Evolutionary conservation across 148 eudicot genomes (phyloP).

Genomic region (Heliosperma pusillum): DNA sequence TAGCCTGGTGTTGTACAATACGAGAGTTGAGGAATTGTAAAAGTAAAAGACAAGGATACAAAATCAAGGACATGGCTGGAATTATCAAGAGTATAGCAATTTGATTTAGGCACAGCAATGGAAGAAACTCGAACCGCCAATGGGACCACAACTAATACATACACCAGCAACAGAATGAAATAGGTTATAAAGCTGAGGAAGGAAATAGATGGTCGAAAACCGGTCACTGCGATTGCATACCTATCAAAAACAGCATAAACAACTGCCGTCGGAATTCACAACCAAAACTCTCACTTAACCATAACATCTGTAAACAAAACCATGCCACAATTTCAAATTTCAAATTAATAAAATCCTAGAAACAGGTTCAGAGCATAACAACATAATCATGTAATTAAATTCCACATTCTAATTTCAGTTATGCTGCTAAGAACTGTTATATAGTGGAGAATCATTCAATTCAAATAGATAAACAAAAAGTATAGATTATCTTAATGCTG

Average conservation of each 20-base stretch:
- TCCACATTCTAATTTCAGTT: background rate
- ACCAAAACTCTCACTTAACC: background rate
- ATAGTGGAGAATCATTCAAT: too few relatives aligned
- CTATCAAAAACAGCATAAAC: conserved; percentile 8
- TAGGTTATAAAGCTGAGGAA: background rate
- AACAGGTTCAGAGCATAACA: background rate
- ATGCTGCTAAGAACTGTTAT: too few relatives aligned
- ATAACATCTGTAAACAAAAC: conserved; percentile 21
- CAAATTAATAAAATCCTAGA: background rate
- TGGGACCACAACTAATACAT: conserved; percentile 41
- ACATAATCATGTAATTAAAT: background rate
- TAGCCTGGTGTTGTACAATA: background rate
- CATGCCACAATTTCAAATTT: background rate
- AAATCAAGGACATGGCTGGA: conserved; percentile 82
- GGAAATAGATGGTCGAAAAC: too few relatives aligned
- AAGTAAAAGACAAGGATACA: conserved; percentile 56
- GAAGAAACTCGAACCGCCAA: conserved; percentile 48
- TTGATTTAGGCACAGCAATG: conserved; percentile 60
- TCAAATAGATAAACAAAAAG: too few relatives aligned
- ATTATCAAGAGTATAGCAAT: conserved; percentile 80
- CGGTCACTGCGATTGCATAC: conserved; percentile 9
- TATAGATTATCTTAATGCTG: too few relatives aligned
- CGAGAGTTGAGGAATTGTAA: background rate
- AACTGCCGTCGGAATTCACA: conserved; percentile 2
- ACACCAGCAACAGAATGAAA: conserved; percentile 3